Base-by-base conservation (phyloP, 345 rosid species). In the Hypericum androsaemum region DNA sequence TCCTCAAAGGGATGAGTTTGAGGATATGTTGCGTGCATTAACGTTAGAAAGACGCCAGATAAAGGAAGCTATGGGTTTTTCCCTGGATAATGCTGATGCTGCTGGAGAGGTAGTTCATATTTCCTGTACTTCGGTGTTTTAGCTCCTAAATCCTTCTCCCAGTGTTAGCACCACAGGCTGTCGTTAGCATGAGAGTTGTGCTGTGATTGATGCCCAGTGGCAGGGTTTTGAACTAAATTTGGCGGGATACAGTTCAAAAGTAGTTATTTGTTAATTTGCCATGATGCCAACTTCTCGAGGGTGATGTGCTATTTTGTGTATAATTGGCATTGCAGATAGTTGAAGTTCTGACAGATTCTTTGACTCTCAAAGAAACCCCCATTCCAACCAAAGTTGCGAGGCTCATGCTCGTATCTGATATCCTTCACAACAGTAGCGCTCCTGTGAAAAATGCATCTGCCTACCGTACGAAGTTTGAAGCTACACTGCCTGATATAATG, bases 391-490 rank as follows among this genome's bases (percentile, higher is more conserved):
- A 94, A 78, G 97, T 94, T 64, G 95, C 97, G 0, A 80, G 99
- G 66, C 86, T 84, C 41, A 84, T 81, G 89, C 89, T 81, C 10
- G 86, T 81, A 63, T 80, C 88, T 58, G 88, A 89, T 56, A 70
- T 94, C 54, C 97, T 94, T 46, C 97, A 86, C 64, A 94, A 94
- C 56, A 88, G 99, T 63, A 88, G 99, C 58, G 97, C 96, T 68
- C 92, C 92, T 61, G 96, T 94, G 10, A 88, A 94, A 74, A 94
- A 94, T 86, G 95, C 99, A 56, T 94, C 99, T 67, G 95, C 99
- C 32, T 94, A 88, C 71, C 89, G 99, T 53, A 88, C 99, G 40
- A 94, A 86, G 73, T 94, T 94, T 59, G 99, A 94, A 74, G 86
- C 88, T 48, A 75, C 89, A 5, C 67, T 94, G 45, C 95, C 97